These are phyloP conservation scores for Talaromyces albobiverticillius DNA, from an alignment of 2,329 filamentous ascomycete species.

Conservation along the genomic window DNA sequence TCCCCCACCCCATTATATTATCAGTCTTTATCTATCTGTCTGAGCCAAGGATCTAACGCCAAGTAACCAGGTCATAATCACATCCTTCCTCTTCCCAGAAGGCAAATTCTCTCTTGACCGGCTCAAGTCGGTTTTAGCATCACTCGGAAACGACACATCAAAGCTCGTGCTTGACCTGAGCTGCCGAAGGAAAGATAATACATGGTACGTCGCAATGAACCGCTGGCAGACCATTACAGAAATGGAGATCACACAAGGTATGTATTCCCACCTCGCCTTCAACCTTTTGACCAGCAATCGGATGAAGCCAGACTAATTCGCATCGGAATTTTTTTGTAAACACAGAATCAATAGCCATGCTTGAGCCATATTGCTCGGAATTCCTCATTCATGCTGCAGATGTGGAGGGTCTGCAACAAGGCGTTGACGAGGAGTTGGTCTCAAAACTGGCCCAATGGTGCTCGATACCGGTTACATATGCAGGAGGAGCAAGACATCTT, in stretches of 20 bases:
- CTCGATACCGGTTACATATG: slow-evolving; percentile 90
- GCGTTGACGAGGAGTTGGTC: slow-evolving; percentile 85
- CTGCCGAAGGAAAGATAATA: slow-evolving; percentile 72
- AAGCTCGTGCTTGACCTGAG: slow-evolving; percentile 94
- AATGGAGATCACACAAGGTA: slow-evolving; percentile 87
- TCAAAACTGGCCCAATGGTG: slow-evolving; percentile 77
- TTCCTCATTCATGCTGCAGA: slow-evolving; percentile 97
- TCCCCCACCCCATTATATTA: neutral
- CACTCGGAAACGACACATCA: slow-evolving; percentile 68
- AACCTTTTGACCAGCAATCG: neutral
- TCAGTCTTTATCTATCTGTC: neutral
- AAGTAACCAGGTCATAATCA: slow-evolving; percentile 81
- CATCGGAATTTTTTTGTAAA: neutral
- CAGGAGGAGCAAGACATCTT: slow-evolving; percentile 82
- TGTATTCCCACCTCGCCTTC: slow-evolving; percentile 18
- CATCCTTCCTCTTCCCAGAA: slow-evolving; percentile 86
- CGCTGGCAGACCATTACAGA: slow-evolving; percentile 98
- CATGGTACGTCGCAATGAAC: slow-evolving; percentile 97
- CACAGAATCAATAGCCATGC: slow-evolving; percentile 70
- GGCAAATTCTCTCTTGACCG: slow-evolving; percentile 76
- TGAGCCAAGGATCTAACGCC: too few relatives aligned
- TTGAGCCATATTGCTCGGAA: slow-evolving; percentile 92
- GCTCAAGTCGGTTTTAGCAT: slow-evolving; percentile 69
- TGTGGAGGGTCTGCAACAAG: slow-evolving; percentile 88
- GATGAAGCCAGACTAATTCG: neutral